Conservation (phyloP, 176 grass and related monocot genomes). For the Triticum dicoccoides region DNA sequence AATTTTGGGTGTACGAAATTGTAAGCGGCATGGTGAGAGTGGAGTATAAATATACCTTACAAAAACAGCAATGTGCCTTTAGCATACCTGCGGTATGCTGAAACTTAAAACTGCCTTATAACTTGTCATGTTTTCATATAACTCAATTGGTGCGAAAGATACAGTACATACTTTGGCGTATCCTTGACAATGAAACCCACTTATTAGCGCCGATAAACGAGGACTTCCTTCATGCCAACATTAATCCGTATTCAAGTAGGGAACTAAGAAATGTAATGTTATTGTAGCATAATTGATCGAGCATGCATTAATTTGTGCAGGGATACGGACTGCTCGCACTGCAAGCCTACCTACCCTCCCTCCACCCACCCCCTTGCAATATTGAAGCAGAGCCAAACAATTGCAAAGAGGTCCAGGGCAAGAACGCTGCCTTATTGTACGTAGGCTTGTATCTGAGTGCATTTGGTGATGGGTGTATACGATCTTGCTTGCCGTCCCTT, state of each 20-base stretch:
- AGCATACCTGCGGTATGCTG: neutral
- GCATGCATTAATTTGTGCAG: slow-evolving; percentile 19
- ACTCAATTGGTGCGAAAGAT: neutral
- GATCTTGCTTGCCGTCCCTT: slow-evolving; percentile 54
- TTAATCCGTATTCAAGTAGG: neutral
- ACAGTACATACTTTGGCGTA: neutral
- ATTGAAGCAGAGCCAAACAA: neutral
- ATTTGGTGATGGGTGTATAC: slow-evolving; percentile 53
- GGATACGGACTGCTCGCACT: slow-evolving; percentile 57
- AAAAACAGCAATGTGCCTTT: neutral
- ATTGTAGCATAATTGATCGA: neutral
- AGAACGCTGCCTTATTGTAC: slow-evolving; percentile 36
- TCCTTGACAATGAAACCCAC: neutral
- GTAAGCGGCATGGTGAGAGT: neutral
- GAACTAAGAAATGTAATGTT: neutral
- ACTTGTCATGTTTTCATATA: neutral
- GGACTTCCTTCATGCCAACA: no score
- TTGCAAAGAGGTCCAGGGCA: slow-evolving; percentile 47
- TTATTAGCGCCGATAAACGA: neutral
- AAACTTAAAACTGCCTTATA: neutral
- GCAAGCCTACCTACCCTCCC: slow-evolving; percentile 59
- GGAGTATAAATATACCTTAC: neutral
- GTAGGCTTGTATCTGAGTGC: slow-evolving; percentile 48
- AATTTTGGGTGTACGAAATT: neutral
- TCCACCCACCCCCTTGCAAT: slow-evolving; percentile 53